These are phyloP conservation scores for Nannizziopsis barbatae DNA, from an alignment of 2,329 filamentous ascomycete genomes.

Conservation along the genomic window DNA sequence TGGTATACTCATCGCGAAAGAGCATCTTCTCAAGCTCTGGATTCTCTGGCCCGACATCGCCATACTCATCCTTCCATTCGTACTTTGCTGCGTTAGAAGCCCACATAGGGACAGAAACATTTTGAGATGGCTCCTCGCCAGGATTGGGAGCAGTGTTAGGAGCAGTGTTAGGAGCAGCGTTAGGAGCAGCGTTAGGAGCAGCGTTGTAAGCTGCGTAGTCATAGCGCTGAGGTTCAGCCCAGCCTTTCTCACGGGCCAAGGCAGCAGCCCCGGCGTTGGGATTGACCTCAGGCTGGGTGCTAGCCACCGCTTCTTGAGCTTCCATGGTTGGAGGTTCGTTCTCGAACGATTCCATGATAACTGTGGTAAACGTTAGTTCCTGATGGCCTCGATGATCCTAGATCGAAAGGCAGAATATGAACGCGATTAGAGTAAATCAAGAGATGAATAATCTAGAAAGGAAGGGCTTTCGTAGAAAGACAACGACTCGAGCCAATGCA, in stretches of 20 bases:
- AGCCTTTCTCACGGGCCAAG: slow-evolving; percentile 30
- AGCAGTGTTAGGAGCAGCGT: slow-evolving; percentile 20
- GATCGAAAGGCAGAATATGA: no score
- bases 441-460: no score
- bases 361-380: no score
- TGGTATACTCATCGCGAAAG: slow-evolving; percentile 49
- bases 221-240: slow-evolving; percentile 29
- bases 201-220: slow-evolving; percentile 28
- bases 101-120: slow-evolving; percentile 31
- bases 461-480: no score
- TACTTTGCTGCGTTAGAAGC: slow-evolving; percentile 56
- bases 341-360: not conserved
- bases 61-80: slow-evolving; percentile 73
- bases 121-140: slow-evolving; percentile 14
- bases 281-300: slow-evolving; percentile 9
- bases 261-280: slow-evolving; percentile 23
- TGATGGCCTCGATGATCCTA: no score
- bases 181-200: slow-evolving; percentile 11
- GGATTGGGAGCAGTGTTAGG: slow-evolving; percentile 19
- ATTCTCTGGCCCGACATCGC: slow-evolving; percentile 67
- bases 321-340: not conserved
- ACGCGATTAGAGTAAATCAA: no score
- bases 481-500: no score
- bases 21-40: slow-evolving; percentile 62
- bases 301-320: not conserved